Evolutionary conservation across 305 asterid genomes (phyloP), one percentile per base, ranked within the genome.

Genomic region (Fraxinus sp.): DNA sequence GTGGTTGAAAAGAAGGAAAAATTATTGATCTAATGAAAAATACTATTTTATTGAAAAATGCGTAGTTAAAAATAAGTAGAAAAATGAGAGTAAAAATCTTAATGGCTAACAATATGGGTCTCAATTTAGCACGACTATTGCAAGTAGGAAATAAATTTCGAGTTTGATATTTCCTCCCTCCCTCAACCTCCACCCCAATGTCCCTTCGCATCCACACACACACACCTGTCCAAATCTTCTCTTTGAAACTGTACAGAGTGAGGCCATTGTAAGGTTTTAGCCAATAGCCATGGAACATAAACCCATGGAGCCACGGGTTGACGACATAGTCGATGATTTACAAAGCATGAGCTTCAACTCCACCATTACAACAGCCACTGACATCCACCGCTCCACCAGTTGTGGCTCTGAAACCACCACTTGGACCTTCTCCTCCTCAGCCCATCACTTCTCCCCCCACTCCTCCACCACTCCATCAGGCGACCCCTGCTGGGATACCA

Each of bases 321-420:
- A 91, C 84, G 94, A 92, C 78, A 44, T 94, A 5, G 82, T 93
- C 89, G 97, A 94, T 90, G 98, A 95, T 85, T 92, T 95, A 77
- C 94, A 92, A 55, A 95, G 99, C 91, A 86, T 94, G 85, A 94
- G 98, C 79, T 95, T 94, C 94, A 94, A 92, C 89, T 94, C 99
- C 87, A 86, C 97, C 35, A 90, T 90, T 76, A 88, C 96, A n/a
- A 84, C 93, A 82, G 86, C 97, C 90, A 90, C 99, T 28, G 99
- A 94, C 82, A 93, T 94, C 89, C 85, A 92, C 92, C 97, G 97
- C 86, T 94, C 98, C 90, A 91, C 97, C 77, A 91, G 97, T 83
- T 95, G 97, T 84, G 92, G 95, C 85, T 95, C 99, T 84, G 98
- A 93, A 66, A 86, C 92, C 33, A 89, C 92, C 2, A 82, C 87